Evolutionary conservation across 805 yeast genomes (phyloP).

Genomic region (Sugiyamaella valdiviana): DNA sequence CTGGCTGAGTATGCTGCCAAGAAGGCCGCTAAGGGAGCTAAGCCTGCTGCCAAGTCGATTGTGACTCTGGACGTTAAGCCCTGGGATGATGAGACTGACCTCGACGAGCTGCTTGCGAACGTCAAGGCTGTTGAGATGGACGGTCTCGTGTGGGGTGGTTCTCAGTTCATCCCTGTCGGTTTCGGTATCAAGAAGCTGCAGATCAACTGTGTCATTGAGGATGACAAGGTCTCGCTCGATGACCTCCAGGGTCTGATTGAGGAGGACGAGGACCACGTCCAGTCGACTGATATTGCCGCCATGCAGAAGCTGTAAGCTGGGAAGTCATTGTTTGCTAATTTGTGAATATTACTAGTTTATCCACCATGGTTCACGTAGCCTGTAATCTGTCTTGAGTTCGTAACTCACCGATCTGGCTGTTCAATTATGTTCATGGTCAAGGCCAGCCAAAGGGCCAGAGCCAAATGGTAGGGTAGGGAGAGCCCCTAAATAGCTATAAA

Average conservation of each 20-base stretch:
- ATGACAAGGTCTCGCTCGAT: constrained; percentile 87
- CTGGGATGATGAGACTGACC: constrained; percentile 99
- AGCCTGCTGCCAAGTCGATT: constrained; percentile 97
- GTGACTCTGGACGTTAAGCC: constrained; percentile 98
- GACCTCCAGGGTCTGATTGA: constrained; percentile 68
- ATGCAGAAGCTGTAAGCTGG: constrained; percentile 83
- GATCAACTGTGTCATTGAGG: constrained; percentile 97
- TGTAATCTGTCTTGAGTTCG: too few species aligned
- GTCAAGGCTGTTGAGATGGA: constrained; percentile 83
- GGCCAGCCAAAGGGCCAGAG: too few species aligned
- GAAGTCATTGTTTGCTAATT: neutral
- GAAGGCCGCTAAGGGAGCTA: constrained; percentile 95
- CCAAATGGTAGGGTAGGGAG: too few species aligned
- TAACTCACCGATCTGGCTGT: too few species aligned
- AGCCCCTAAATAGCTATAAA: too few species aligned
- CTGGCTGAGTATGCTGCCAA: constrained; percentile 95
- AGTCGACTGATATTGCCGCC: constrained; percentile 98
- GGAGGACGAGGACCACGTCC: constrained; percentile 98
- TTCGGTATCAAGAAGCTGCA: constrained; percentile 99
- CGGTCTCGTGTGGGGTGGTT: constrained; percentile 98
- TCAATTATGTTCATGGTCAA: too few species aligned
- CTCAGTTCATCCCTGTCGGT: constrained; percentile 94
- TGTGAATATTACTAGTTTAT: neutral
- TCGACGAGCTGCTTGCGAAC: constrained; percentile 78
- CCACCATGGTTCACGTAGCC: too few species aligned